Evolutionary conservation across 805 yeast genomes (phyloP), one percentile per base, ranked within the genome.

Genomic region (Cyberlindnera mississippiensis): DNA sequence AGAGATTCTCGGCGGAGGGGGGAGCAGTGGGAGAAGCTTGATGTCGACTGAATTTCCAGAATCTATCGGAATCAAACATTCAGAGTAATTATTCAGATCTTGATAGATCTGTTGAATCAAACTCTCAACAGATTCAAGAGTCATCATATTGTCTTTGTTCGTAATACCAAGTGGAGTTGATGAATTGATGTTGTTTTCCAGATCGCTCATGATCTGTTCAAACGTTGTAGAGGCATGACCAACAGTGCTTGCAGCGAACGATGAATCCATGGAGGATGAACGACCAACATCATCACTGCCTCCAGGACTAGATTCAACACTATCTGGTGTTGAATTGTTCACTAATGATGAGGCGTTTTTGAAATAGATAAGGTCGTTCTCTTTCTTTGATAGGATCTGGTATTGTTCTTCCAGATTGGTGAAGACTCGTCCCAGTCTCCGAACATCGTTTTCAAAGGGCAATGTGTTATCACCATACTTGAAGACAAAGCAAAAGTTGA

Each of bases 81-180:
- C 99, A 0, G 96, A 87, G 64, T 90, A 95, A 59, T 86, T 88
- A 64, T 93, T 95, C 51, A 93, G 69, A 61, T 93, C 99, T 62
- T 90, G 96, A 57, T 73, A 90, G n/a, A 93, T 75, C 60, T 93
- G 96, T 60, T 87, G 88, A 17, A 93, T 76, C 40, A 91, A 68
- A 51, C 86, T 82, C 51, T 82, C 84, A 33, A 95, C 78, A 0
- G 82, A 73, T 6, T 72, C 64, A 9, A 69, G 50, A 24, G 48
- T 55, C 16, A 57, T 41, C 33, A 48, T 45, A 29, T 48, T 51
- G 12, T 46, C 48, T 27, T 51, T 53, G 18, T 42, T 48, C 6
- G 48, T 41, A 6, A 53, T 44, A 7, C 61, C 62, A 3, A 57
- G 36, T 7, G 61, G 61, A 1, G 59, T 52, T 1, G 59, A 53